Conservation (phyloP, 176 grass and related monocot genomes). For the Bolboschoenus planiculmis region DNA sequence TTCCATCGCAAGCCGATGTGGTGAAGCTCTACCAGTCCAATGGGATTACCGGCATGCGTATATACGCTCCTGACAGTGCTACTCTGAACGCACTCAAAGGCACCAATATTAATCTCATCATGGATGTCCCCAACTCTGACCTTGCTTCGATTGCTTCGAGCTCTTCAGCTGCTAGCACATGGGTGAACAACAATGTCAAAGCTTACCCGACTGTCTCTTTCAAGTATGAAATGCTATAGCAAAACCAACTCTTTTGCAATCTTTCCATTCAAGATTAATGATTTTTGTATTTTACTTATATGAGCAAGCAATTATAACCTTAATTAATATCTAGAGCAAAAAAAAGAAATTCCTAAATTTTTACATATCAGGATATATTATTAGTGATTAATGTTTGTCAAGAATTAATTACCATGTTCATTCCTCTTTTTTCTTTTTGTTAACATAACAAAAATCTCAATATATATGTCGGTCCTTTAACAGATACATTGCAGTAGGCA, state of each 20-base stretch:
- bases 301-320: no score
- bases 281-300: no score
- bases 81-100: constrained; percentile 29
- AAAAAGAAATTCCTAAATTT: no score
- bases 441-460: neutral
- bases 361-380: no score
- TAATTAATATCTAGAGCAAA: no score
- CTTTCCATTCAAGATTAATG: no score
- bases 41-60: constrained; percentile 45
- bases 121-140: constrained; percentile 30
- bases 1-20: constrained; percentile 33
- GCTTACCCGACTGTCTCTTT: constrained; percentile 19
- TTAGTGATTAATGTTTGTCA: no score
- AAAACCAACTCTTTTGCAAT: no score
- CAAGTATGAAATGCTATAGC: constrained; percentile 6
- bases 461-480: neutral
- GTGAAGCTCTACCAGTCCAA: constrained; percentile 51
- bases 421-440: no score
- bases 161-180: neutral
- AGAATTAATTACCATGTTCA: no score
- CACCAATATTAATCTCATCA: constrained; percentile 29
- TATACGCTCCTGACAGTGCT: constrained; percentile 27
- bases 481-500: constrained; percentile 48
- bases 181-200: constrained; percentile 35
- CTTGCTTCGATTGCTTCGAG: constrained; percentile 24